phyloP scores from a whole-genome alignment of 2,329 filamentous ascomycete species.

The Phymatotrichopsis omnivora region DNA sequence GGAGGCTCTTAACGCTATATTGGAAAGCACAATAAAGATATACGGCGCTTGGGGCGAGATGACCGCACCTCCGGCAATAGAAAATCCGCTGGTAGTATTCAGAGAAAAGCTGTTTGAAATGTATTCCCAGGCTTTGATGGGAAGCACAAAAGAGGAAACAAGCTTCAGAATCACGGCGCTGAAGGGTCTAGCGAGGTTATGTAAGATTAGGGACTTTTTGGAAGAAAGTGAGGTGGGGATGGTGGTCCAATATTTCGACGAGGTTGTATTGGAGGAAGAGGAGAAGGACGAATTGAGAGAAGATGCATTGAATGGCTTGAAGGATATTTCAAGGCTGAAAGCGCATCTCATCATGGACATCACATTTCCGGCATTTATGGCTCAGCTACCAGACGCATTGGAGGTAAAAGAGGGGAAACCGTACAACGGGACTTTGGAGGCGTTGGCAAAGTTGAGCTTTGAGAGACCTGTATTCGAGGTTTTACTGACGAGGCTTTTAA shows the following conservation, averaged over 20 bases:
- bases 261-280: constrained; percentile 51
- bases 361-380: constrained; percentile 56
- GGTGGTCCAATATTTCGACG: constrained; percentile 48
- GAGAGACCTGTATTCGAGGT: constrained; percentile 55
- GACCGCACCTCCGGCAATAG: constrained; percentile 34
- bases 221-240: constrained; percentile 45
- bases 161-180: constrained; percentile 43
- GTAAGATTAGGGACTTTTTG: constrained; percentile 40
- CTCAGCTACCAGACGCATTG: constrained; percentile 50
- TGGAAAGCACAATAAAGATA: constrained; percentile 48
- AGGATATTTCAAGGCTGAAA: constrained; percentile 52
- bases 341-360: constrained; percentile 53
- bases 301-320: constrained; percentile 48
- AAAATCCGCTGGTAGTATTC: constrained; percentile 41
- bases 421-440: constrained; percentile 51
- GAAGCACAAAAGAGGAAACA: constrained; percentile 42
- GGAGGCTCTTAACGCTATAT: constrained; percentile 49
- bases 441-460: constrained; percentile 52
- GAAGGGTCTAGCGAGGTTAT: constrained; percentile 41
- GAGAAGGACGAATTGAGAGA: constrained; percentile 39
- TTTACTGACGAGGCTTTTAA: constrained; percentile 51
- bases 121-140: constrained; percentile 47
- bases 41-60: constrained; percentile 46
- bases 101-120: constrained; percentile 45
- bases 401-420: constrained; percentile 37